Evolutionary conservation across 345 rosid species (phyloP), one percentile per base, ranked within the genome.

Genomic region (Citrus maxima): DNA sequence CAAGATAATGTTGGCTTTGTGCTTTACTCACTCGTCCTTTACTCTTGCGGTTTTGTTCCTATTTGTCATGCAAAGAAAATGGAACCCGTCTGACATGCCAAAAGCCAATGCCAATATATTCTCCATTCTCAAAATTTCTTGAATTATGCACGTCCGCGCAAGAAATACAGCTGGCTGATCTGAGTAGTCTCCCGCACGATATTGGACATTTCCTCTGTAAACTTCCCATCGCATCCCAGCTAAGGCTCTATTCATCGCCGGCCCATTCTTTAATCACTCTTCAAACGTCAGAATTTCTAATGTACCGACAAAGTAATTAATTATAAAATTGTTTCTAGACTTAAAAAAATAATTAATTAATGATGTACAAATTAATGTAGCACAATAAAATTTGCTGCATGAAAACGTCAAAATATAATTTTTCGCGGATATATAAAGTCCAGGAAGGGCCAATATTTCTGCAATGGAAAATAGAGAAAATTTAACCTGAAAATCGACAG

Each of bases 181-280:
- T 19, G 5, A 34, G 51, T 70, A 70, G 49, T 75, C 79, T 76
- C 49, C 28, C 3, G 76, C 79, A 80, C 83, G 72, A 54, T 54
- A 54, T 6, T 18, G 58, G 58, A 75, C 76, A 37, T 46, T 37
- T 70, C 25, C 21, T 59, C 59, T 3, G 5, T 55, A 38, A 37
- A 69, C 27, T 22, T 77, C 67, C 65, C 8, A 21, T 77, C 82
- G 75, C 71, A 71, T 76, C 75, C 80, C 70, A 55, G 70, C 77
- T 65, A 49, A 49, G 60, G 56, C 65, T 65, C 72, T 27, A 49
- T 49, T 35, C 32, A 38, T 54, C 34, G 19, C 71, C 37, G 35
- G 35, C 77, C 35, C 13, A 32, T 28, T 69, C 19, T 70, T 30
- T 55, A 25, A 14, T 49, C 37, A 40, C 35, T 34, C 67, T 14